Conservation (phyloP, 768 basidiomycete species). For the Saitozyma podzolica region DNA sequence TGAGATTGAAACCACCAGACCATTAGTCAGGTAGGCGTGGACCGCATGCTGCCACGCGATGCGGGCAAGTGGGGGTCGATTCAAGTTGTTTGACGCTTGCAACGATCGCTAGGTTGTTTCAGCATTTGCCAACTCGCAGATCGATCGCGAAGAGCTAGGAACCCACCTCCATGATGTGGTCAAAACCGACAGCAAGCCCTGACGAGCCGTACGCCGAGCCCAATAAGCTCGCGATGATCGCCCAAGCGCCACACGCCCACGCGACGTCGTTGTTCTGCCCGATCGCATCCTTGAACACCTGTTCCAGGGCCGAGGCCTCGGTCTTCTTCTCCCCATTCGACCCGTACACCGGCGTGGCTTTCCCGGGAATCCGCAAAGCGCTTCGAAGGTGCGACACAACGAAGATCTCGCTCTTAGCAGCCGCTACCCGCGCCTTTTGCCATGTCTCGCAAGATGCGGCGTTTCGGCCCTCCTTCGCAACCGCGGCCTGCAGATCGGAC, state of each 20-base stretch:
- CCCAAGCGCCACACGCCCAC: conserved; percentile 49
- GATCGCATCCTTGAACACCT: conserved; percentile 34
- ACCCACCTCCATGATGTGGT: conserved; percentile 49
- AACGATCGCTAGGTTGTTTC: conserved; percentile 27
- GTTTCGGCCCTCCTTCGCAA: conserved; percentile 7
- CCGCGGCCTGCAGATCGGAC: conserved; percentile 5
- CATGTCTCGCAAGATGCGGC: conserved; percentile 24
- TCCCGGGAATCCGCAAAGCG: conserved; percentile 15
- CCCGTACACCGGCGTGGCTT: conserved; percentile 17
- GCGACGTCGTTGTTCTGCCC: conserved; percentile 31
- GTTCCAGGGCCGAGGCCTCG: conserved; percentile 29
- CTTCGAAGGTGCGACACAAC: conserved; percentile 26
- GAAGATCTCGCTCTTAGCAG: conserved; percentile 24
- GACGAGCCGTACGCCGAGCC: conserved; percentile 38
- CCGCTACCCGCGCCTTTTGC: conserved; percentile 14
- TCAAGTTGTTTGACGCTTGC: conserved; percentile 27
- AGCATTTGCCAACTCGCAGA: neutral
- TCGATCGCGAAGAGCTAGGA: neutral
- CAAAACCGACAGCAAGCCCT: conserved; percentile 29
- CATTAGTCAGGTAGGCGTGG: conserved; percentile 40
- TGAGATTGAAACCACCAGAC: conserved; percentile 20
- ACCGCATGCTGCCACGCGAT: conserved; percentile 49
- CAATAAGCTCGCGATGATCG: conserved; percentile 41
- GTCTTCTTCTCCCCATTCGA: conserved; percentile 34
- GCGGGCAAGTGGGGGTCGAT: conserved; percentile 31